Percentiles rank a stretch among this genome's conserved stretches.
Conservation (phyloP, 305 asterid species). For the Ruellia speciosa region DNA sequence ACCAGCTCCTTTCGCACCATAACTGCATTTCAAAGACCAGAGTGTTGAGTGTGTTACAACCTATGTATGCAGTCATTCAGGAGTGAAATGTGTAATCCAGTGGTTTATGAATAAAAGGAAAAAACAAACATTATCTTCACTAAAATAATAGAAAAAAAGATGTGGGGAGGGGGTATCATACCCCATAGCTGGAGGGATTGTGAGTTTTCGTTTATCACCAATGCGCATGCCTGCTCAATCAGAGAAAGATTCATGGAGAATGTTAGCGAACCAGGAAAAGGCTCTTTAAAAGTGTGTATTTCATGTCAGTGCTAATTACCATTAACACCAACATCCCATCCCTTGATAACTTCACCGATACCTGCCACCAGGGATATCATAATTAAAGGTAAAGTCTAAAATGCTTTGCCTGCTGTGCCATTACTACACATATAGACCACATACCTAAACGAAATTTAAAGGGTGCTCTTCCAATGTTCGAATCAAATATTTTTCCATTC, state of each 20-base stretch:
- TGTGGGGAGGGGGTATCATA: constrained; percentile 16
- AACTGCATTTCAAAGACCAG: constrained; percentile 37
- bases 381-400: constrained; percentile 14
- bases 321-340: constrained; percentile 92
- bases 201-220: constrained; percentile 62
- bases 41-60: too few species aligned
- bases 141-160: too few species aligned
- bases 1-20: constrained; percentile 59
- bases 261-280: constrained; percentile 1
- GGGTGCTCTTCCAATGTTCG: constrained; percentile 68
- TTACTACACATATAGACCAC: constrained; percentile 1
- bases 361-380: constrained; percentile 39
- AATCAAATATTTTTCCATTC: constrained; percentile 62
- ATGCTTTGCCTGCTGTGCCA: not conserved
- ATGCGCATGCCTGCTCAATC: constrained; percentile 70
- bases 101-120: too few species aligned
- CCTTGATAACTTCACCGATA: constrained; percentile 80
- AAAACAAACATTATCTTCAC: too few species aligned
- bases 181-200: constrained; percentile 79
- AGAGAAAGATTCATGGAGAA: constrained; percentile 19
- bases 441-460: constrained; percentile 83
- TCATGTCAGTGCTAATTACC: constrained; percentile 38
- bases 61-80: too few species aligned
- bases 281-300: not conserved
- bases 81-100: too few species aligned